Conservation (phyloP, 2,329 filamentous ascomycete genomes). For the Grosmannia serpens region DNA sequence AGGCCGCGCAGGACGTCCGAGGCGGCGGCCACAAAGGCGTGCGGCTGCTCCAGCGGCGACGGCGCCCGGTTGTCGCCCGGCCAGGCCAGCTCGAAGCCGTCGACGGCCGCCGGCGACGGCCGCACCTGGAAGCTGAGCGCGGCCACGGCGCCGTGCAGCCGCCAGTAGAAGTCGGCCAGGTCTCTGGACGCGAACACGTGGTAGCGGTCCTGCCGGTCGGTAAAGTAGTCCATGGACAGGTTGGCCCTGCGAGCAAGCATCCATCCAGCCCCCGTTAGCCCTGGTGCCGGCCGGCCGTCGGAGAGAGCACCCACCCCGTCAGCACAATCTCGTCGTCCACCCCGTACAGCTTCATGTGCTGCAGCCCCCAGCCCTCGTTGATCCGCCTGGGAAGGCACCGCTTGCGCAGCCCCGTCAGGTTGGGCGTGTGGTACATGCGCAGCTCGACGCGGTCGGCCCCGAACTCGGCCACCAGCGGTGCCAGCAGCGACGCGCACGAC, state of each 20-base stretch:
- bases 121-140: constrained; percentile 72
- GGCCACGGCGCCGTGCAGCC: constrained; percentile 64
- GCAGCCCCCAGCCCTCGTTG: constrained; percentile 95
- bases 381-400: constrained; percentile 75
- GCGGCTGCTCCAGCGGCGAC: constrained; percentile 59
- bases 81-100: constrained; percentile 59
- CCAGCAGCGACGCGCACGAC: constrained; percentile 80
- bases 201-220: constrained; percentile 88
- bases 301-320: constrained; percentile 52
- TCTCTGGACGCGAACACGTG: constrained; percentile 75
- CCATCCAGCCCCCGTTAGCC: not conserved
- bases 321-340: constrained; percentile 92
- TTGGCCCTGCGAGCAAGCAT: constrained; percentile 48
- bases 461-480: constrained; percentile 73
- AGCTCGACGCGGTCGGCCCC: constrained; percentile 77
- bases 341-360: constrained; percentile 98
- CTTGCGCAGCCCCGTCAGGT: constrained; percentile 79
- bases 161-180: constrained; percentile 71
- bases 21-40: constrained; percentile 58
- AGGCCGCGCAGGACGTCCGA: constrained; percentile 56
- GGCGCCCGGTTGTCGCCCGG: constrained; percentile 61
- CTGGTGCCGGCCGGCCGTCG: not conserved
- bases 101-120: constrained; percentile 40
- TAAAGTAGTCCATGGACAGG: constrained; percentile 88
- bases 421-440: constrained; percentile 96